Evolutionary conservation across 345 rosid genomes (phyloP).

Genomic region (Populus davidiana): DNA sequence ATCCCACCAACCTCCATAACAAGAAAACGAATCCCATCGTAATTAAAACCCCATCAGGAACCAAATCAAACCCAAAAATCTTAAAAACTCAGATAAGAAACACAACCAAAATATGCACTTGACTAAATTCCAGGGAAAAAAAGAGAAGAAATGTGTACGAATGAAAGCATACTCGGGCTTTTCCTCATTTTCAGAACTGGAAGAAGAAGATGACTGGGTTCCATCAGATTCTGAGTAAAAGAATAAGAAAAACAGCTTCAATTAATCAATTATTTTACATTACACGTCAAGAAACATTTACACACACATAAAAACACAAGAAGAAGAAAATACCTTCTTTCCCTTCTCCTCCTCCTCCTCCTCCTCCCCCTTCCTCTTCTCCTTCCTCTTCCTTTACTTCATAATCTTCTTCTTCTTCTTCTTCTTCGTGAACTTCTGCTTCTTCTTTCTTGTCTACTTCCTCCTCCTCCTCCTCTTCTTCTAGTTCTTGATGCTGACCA

Average conservation of each 20-base stretch:
- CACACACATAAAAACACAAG: neutral
- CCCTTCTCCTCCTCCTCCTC: slow-evolving; percentile 24
- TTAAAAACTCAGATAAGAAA: neutral
- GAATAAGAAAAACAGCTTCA: slow-evolving; percentile 13
- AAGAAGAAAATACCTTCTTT: slow-evolving; percentile 14
- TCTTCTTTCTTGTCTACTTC: slow-evolving; percentile 2
- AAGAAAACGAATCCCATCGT: neutral
- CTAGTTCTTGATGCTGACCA: neutral
- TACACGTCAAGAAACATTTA: slow-evolving; percentile 14
- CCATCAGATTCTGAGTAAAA: slow-evolving; percentile 52
- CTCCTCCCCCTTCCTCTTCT: slow-evolving; percentile 25
- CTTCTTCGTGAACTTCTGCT: slow-evolving; percentile 30
- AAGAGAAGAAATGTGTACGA: slow-evolving; percentile 10
- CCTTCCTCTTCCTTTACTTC: slow-evolving; percentile 27
- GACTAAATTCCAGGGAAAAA: slow-evolving; percentile 4
- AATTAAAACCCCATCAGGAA: neutral
- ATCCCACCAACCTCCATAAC: neutral
- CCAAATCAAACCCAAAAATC: neutral
- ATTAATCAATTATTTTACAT: slow-evolving; percentile 15
- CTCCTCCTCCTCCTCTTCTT: neutral
- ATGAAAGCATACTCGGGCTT: slow-evolving; percentile 56
- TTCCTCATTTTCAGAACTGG: slow-evolving; percentile 44
- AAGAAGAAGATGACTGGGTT: slow-evolving; percentile 33
- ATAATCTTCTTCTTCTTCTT: slow-evolving; percentile 28
- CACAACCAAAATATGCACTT: neutral